These are phyloP conservation scores for Cyclanthera cordifolia DNA, from an alignment of 306 rosid genomes.

Conservation along the genomic window DNA sequence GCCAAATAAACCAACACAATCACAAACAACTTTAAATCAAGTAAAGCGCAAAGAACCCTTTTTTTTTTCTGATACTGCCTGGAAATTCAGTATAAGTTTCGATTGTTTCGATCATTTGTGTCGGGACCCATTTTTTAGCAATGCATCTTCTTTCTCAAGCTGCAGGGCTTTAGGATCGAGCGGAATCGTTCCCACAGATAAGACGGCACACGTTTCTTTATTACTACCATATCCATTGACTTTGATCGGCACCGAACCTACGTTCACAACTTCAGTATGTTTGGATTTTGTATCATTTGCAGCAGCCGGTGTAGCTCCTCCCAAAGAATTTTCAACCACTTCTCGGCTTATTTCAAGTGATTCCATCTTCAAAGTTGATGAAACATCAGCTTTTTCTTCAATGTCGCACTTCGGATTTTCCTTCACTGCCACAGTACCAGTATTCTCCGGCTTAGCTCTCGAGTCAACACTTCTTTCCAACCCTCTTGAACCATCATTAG, in stretches of 20 bases:
- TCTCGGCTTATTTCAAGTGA: slow-evolving; percentile 42
- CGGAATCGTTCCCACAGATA: slow-evolving; percentile 69
- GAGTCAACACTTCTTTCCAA: slow-evolving; percentile 20
- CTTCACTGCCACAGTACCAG: slow-evolving; percentile 17
- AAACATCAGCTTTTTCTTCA: slow-evolving; percentile 23
- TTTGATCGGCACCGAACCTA: slow-evolving; percentile 61
- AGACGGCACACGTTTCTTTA: slow-evolving; percentile 28
- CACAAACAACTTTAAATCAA: not conserved
- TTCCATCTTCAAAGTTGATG: slow-evolving; percentile 39
- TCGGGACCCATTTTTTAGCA: not conserved
- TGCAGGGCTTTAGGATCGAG: slow-evolving; percentile 48
- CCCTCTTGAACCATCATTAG: slow-evolving; percentile 20
- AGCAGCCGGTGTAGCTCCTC: not conserved
- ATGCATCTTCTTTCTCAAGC: slow-evolving; percentile 17
- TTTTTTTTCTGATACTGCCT: not conserved
- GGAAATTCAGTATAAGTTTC: not conserved
- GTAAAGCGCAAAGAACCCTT: not conserved
- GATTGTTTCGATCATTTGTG: not conserved
- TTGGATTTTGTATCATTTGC: slow-evolving; percentile 17
- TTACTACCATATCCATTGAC: slow-evolving; percentile 49
- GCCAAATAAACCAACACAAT: slow-evolving; percentile 6
- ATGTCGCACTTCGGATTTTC: slow-evolving; percentile 21
- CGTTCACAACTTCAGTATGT: slow-evolving; percentile 40
- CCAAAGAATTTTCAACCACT: slow-evolving; percentile 30
- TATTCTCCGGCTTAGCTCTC: slow-evolving; percentile 17